Conservation (phyloP, 2,329 filamentous ascomycete genomes). For the Thelonectria rubi region DNA sequence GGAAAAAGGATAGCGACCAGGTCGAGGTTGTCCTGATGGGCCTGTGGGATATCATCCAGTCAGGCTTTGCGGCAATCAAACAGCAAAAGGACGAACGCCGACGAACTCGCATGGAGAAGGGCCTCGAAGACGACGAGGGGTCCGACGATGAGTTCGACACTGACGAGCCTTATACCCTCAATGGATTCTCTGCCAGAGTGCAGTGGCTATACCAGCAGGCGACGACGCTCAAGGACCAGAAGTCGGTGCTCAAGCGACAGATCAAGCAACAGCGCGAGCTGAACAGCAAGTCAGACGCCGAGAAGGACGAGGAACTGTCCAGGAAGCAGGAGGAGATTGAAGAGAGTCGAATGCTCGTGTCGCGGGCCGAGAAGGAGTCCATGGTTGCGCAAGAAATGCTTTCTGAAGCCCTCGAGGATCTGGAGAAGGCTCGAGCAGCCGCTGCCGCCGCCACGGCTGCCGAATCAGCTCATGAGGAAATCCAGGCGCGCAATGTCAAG, state of each 20-base stretch:
- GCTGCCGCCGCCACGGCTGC: conserved; percentile 37
- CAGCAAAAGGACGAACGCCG: conserved; percentile 63
- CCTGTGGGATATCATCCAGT: conserved; percentile 66
- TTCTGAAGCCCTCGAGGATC: conserved; percentile 56
- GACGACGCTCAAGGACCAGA: conserved; percentile 85
- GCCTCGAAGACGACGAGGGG: conserved; percentile 66
- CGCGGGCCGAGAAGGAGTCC: conserved; percentile 51
- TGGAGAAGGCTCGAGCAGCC: conserved; percentile 50
- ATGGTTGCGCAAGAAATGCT: conserved; percentile 58
- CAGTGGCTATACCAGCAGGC: conserved; percentile 81
- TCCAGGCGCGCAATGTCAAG: conserved; percentile 50
- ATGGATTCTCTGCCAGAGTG: conserved; percentile 80
- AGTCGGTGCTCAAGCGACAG: conserved; percentile 86
- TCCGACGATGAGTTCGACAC: conserved; percentile 67
- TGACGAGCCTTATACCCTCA: conserved; percentile 73
- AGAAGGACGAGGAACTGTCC: conserved; percentile 72
- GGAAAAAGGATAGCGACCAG: conserved; percentile 53
- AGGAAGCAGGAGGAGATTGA: conserved; percentile 66
- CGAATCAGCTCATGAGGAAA: conserved; percentile 38
- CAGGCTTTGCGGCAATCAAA: conserved; percentile 62
- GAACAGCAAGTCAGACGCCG: conserved; percentile 84
- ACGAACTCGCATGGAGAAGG: conserved; percentile 64
- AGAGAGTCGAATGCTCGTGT: conserved; percentile 48
- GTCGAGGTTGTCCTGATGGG: conserved; percentile 64
- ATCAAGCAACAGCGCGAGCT: conserved; percentile 95